phyloP scores from a whole-genome alignment of 257 asterid species.

The Solanum sparsipilum region DNA sequence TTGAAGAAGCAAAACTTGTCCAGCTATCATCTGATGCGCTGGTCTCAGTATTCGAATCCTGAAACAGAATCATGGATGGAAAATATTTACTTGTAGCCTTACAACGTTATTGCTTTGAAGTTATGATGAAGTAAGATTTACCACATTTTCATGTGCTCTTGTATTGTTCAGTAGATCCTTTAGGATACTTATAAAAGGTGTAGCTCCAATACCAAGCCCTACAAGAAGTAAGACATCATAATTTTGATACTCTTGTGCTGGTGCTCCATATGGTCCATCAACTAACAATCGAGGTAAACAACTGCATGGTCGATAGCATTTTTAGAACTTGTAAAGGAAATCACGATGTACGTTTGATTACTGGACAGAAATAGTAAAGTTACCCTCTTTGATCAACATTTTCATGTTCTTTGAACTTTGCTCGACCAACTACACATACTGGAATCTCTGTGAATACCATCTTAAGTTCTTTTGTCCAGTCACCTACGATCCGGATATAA shows the following conservation, averaged over 20 bases:
- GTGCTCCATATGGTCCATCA: conserved; percentile 94
- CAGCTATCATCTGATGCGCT: conserved; percentile 63
- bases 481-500: conserved; percentile 80
- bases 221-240: conserved; percentile 75
- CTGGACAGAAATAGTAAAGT: neutral
- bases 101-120: neutral
- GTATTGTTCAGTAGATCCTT: conserved; percentile 68
- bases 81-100: neutral
- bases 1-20: conserved; percentile 53
- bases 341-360: neutral
- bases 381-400: conserved; percentile 58
- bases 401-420: conserved; percentile 40
- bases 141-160: conserved; percentile 34
- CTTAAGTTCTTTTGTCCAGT: conserved; percentile 42
- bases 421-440: conserved; percentile 41
- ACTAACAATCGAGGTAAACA: conserved; percentile 66
- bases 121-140: neutral
- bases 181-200: conserved; percentile 89
- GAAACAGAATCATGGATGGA: neutral
- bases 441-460: conserved; percentile 58
- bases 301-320: conserved; percentile 19
- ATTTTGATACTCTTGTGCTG: conserved; percentile 81
- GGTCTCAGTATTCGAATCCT: conserved; percentile 66
- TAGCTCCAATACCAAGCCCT: conserved; percentile 91
- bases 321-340: neutral